Conservation (phyloP, 495 filamentous ascomycete genomes). For the Elaphomyces granulatus region DNA sequence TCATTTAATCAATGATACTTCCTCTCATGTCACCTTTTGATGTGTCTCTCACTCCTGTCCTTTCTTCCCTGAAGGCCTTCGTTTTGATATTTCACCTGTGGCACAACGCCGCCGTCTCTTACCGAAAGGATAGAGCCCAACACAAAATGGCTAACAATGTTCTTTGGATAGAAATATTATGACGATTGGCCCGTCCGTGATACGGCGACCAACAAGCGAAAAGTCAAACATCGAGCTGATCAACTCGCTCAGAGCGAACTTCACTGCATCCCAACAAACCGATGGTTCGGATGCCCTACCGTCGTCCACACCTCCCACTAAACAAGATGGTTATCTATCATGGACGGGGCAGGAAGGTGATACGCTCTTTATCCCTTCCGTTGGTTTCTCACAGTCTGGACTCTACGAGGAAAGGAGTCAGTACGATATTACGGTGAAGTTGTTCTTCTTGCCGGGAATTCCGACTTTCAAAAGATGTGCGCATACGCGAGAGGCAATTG, state of each 20-base stretch:
- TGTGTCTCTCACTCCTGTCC: slow-evolving; percentile 4
- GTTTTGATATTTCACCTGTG: slow-evolving; percentile 1
- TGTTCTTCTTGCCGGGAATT: slow-evolving; percentile 75
- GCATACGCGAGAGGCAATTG: slow-evolving; percentile 62
- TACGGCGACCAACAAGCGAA: slow-evolving; percentile 54
- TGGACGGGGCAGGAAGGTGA: slow-evolving; percentile 53
- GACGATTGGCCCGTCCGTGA: slow-evolving; percentile 60
- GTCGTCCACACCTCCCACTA: background rate
- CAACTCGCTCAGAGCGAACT: slow-evolving; percentile 70
- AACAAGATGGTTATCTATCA: slow-evolving; percentile 17
- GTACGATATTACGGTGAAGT: slow-evolving; percentile 87
- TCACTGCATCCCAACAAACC: slow-evolving; percentile 51
- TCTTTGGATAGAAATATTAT: slow-evolving; percentile 61
- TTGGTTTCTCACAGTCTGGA: slow-evolving; percentile 54
- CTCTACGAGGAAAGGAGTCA: slow-evolving; percentile 62
- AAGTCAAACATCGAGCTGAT: slow-evolving; percentile 82
- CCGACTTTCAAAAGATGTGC: slow-evolving; percentile 42
- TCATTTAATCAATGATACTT: background rate
- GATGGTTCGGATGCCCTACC: background rate
- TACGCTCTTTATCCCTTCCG: slow-evolving; percentile 59
- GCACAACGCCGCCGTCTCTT: too few species aligned
- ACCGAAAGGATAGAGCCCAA: background rate
- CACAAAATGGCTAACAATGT: slow-evolving; percentile 4
- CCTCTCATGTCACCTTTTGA: background rate
- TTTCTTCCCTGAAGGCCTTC: background rate